Evolutionary conservation across 2,329 filamentous ascomycete species (phyloP).

Genomic region (Trichoderma cornu-damae): DNA sequence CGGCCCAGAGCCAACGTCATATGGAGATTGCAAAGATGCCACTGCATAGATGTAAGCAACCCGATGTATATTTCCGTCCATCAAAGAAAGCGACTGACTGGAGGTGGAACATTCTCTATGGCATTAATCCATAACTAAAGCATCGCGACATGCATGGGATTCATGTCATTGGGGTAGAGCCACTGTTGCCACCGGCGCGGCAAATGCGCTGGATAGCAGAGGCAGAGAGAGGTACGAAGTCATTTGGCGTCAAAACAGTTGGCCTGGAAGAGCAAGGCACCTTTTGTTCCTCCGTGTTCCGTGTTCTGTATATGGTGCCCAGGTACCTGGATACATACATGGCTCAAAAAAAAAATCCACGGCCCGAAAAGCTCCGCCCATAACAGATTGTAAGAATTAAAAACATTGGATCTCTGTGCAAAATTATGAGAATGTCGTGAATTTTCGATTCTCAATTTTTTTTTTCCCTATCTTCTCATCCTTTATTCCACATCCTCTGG

Average conservation of each 20-base stretch:
- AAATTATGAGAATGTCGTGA: too few relatives aligned
- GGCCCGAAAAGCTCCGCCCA: too few relatives aligned
- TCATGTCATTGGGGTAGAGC: not conserved
- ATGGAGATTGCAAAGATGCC: constrained; percentile 28
- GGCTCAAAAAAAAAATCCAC: too few relatives aligned
- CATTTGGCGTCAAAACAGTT: not conserved
- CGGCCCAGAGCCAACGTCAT: constrained; percentile 24
- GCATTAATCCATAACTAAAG: constrained; percentile 32
- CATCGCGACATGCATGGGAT: not conserved
- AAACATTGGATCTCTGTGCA: too few relatives aligned
- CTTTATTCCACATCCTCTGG: not conserved
- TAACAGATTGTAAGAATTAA: too few relatives aligned
- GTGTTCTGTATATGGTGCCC: too few relatives aligned
- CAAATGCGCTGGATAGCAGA: not conserved
- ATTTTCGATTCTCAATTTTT: too few relatives aligned
- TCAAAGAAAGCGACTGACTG: constrained; percentile 21
- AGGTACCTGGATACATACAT: too few relatives aligned
- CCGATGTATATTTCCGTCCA: not conserved
- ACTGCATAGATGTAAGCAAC: constrained; percentile 19
- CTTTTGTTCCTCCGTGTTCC: too few relatives aligned
- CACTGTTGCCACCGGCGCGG: not conserved
- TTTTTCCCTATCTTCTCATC: not conserved
- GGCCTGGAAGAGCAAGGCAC: too few relatives aligned
- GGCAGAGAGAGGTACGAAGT: not conserved
- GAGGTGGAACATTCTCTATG: constrained; percentile 29